Base-by-base conservation (phyloP, 177 flowering plant species). In the Tripterygium wilfordii region DNA sequence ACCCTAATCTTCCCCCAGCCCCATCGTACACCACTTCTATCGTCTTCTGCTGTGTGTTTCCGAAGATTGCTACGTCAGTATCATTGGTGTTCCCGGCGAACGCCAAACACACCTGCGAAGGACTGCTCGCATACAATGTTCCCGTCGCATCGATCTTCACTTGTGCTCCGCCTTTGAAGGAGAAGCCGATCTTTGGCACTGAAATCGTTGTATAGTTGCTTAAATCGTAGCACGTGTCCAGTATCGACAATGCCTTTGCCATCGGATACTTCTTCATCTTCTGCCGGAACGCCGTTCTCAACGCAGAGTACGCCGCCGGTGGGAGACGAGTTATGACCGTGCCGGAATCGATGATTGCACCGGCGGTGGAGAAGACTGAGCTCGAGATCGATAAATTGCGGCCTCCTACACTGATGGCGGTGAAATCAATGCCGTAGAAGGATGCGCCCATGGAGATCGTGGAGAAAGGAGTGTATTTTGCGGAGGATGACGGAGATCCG, bases 221-320 rank as follows among this genome's bases (percentile, higher is more conserved):
- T 3, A 81, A 31, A 23, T 81, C 71, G 40, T 68, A 81, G 56
- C 82, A 81, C 1, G 84, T 76, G 56, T 81, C 82, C 1, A 81
- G 49, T 1, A 73, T 56, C 2, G 69, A 61, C 1, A 56, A 16
- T 0, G 67, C 52, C 3, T 60, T 43, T 0, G 75, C 61, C 16
- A 19, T 30, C 6, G 83, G 67, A 24, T 77, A 80, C 20, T 29
- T 47, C 2, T 45, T 3, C 83, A 80, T 77, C 6, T 0, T 10
- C 20, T 61, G 14, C 21, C 51, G 38, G 49, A 80, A 80, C 14
- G 65, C 65, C 0, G 57, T 5, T 2, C 62, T 26, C 33, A 80
- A 26, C 0, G 76, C 65, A 5, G 46, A 10, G 64, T 80, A 80
- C 3, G 71, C 80, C 1, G 53, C 31, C 3, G 78, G 64, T 0